Percentiles rank a stretch among this genome's conserved stretches.
Conservation (phyloP, 1,139 yeast species). For the Zygosaccharomyces sapae region DNA sequence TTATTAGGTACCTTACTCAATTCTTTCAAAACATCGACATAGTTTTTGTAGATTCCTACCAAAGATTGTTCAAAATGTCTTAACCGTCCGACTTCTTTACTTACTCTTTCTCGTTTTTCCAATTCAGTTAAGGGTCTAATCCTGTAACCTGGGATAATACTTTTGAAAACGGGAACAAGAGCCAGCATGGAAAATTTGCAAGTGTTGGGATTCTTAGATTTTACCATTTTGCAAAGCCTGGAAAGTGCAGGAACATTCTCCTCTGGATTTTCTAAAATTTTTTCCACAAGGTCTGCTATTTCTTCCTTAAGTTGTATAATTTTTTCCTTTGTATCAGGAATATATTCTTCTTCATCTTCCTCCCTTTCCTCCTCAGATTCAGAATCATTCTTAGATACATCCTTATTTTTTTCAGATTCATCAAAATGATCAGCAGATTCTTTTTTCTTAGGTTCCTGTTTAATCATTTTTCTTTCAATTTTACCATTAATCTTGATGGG, state of each 20-base stretch:
- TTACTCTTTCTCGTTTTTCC: conserved; percentile 76
- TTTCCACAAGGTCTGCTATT: conserved; percentile 75
- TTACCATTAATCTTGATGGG: conserved; percentile 78
- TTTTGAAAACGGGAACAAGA: conserved; percentile 77
- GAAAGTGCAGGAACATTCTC: conserved; percentile 66
- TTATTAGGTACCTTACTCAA: conserved; percentile 38
- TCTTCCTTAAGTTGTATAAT: conserved; percentile 69
- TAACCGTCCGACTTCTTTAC: conserved; percentile 72
- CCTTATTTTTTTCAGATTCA: conserved; percentile 24
- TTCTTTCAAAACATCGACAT: conserved; percentile 52
- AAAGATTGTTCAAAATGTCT: conserved; percentile 78
- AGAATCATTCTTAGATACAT: conserved; percentile 20
- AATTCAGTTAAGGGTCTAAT: conserved; percentile 77
- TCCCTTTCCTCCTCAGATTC: conserved; percentile 25
- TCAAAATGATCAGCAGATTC: conserved; percentile 35
- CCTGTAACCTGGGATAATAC: conserved; percentile 81
- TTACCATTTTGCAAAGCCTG: conserved; percentile 67
- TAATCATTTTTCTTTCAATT: conserved; percentile 54
- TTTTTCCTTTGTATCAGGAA: conserved; percentile 52
- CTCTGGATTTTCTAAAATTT: conserved; percentile 83
- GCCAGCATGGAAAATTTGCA: conserved; percentile 74
- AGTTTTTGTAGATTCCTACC: conserved; percentile 63
- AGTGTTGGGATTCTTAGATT: conserved; percentile 62
- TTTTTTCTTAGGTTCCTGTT: conserved; percentile 30
- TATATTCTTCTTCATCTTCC: conserved; percentile 44